Conservation (phyloP, 352 stramenopile genomes). For the Globisporangium barbulae region DNA sequence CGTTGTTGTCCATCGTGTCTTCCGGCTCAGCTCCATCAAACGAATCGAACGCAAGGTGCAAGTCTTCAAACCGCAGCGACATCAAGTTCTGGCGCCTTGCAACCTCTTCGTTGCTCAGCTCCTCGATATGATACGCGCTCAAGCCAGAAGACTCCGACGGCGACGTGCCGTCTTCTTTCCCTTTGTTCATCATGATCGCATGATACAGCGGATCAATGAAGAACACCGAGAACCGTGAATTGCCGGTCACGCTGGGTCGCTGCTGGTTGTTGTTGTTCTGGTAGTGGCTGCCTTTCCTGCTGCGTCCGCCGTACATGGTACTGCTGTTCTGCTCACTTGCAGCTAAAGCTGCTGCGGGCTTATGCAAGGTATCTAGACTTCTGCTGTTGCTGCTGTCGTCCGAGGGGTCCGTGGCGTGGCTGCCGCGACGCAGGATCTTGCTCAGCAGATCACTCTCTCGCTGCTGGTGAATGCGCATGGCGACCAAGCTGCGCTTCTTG, state of each 20-base stretch:
- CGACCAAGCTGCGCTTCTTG: background rate
- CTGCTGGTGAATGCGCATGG: constrained; percentile 15
- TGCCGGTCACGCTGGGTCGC: constrained; percentile 12
- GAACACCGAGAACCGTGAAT: constrained; percentile 19
- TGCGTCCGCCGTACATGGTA: background rate
- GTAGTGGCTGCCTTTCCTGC: constrained; percentile 10
- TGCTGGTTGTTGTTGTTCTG: constrained; percentile 16
- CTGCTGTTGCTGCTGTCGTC: constrained; percentile 2
- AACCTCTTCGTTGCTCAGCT: constrained; percentile 1
- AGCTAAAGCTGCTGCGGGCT: background rate
- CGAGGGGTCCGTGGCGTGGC: constrained; percentile 8
- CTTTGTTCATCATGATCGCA: constrained; percentile 19
- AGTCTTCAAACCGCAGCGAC: constrained; percentile 14
- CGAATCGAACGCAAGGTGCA: constrained; percentile 20
- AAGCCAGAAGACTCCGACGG: background rate
- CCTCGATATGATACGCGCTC: background rate
- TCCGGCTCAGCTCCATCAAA: constrained; percentile 12
- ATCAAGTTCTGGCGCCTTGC: constrained; percentile 8
- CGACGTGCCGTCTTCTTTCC: constrained; percentile 9
- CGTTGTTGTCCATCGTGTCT: constrained; percentile 23
- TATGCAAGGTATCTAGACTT: background rate
- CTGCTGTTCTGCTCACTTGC: background rate
- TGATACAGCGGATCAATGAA: constrained; percentile 21
- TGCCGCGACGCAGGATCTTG: constrained; percentile 23
- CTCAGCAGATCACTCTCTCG: constrained; percentile 22